phyloP scores from a whole-genome alignment of 805 yeast genomes.

The Isabelozyma rhagii region DNA sequence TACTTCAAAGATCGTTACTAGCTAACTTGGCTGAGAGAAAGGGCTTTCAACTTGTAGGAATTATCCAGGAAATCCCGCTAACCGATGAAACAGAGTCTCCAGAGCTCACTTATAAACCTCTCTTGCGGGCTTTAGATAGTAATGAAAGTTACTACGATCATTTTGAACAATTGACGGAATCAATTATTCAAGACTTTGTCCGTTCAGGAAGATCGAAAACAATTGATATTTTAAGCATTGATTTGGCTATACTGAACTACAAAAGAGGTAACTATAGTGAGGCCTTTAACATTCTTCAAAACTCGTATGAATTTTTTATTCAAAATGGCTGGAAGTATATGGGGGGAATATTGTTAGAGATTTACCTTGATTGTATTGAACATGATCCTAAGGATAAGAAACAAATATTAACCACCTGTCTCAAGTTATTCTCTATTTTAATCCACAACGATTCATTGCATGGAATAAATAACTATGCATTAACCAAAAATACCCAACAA shows the following conservation, averaged over 20 bases:
- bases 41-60: constrained; percentile 17
- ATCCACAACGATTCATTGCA: constrained; percentile 9
- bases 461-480: constrained; percentile 26
- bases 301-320: constrained; percentile 66
- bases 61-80: constrained; percentile 20
- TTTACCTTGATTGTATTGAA: constrained; percentile 68
- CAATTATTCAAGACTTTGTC: constrained; percentile 51
- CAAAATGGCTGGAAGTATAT: constrained; percentile 72
- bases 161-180: constrained; percentile 54
- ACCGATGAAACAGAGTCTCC: constrained; percentile 3
- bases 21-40: constrained; percentile 17
- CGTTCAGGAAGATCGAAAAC: constrained; percentile 56
- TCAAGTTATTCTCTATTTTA: constrained; percentile 37
- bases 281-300: constrained; percentile 61
- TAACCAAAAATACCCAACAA: constrained; percentile 14
- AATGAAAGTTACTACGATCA: constrained; percentile 17
- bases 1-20: constrained; percentile 46
- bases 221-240: constrained; percentile 72
- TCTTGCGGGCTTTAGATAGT: constrained; percentile 9
- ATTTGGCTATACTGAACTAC: constrained; percentile 69
- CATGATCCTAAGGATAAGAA: constrained; percentile 24
- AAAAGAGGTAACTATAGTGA: constrained; percentile 53
- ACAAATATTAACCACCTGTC: constrained; percentile 36
- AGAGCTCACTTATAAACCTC: constrained; percentile 11
- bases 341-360: constrained; percentile 61